These are phyloP conservation scores for Lactifluus pinguis DNA, from an alignment of 768 basidiomycete genomes.

Conservation along the genomic window DNA sequence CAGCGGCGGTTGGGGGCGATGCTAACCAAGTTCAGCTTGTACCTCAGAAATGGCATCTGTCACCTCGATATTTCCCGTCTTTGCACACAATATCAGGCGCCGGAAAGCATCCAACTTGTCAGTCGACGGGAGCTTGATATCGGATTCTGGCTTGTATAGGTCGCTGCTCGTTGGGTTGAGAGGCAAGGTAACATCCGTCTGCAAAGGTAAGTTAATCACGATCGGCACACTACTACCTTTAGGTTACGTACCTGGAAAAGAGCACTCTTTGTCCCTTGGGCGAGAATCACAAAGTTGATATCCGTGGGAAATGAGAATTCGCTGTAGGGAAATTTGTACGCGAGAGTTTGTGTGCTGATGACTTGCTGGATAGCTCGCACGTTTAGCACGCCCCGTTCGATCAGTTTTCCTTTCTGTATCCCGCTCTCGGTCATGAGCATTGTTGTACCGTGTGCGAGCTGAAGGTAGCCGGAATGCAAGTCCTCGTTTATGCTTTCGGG, in stretches of 20 bases:
- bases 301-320: slow-evolving; percentile 66
- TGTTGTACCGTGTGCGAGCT: slow-evolving; percentile 54
- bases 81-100: slow-evolving; percentile 51
- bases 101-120: slow-evolving; percentile 50
- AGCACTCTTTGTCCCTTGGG: slow-evolving; percentile 57
- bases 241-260: slow-evolving; percentile 53
- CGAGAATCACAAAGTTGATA: slow-evolving; percentile 51
- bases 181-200: slow-evolving; percentile 55
- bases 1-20: background rate
- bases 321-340: slow-evolving; percentile 72
- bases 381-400: slow-evolving; percentile 55
- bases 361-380: slow-evolving; percentile 54
- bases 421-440: slow-evolving; percentile 58
- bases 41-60: slow-evolving; percentile 54
- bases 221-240: background rate
- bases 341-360: slow-evolving; percentile 55
- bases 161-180: slow-evolving; percentile 27
- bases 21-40: slow-evolving; percentile 9
- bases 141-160: slow-evolving; percentile 42
- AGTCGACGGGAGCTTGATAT: slow-evolving; percentile 36
- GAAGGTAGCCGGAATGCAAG: slow-evolving; percentile 63
- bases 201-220: background rate
- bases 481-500: slow-evolving; percentile 67
- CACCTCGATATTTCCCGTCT: slow-evolving; percentile 45
- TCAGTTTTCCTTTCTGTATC: slow-evolving; percentile 57